Percentiles rank a stretch among this genome's conserved stretches.
phyloP scores from a whole-genome alignment of 805 yeast genomes.

The Metschnikowia koreensis region DNA sequence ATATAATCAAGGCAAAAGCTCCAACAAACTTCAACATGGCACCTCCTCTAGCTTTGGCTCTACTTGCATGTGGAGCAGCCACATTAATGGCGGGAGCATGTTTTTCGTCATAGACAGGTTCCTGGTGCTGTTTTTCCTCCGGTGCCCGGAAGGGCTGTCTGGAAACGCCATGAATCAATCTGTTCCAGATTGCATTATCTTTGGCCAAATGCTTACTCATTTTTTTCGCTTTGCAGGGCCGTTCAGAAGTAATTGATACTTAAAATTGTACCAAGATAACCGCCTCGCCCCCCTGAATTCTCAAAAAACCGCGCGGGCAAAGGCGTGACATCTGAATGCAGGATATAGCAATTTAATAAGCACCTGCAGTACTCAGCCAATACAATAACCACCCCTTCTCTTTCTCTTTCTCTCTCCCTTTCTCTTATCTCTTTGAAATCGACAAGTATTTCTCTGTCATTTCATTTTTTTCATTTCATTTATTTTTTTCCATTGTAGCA shows the following conservation, averaged over 20 bases:
- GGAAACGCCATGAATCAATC: constrained; percentile 12
- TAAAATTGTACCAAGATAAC: background rate
- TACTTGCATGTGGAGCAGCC: background rate
- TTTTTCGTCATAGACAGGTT: background rate
- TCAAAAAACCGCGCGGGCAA: background rate
- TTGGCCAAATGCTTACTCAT: constrained; percentile 17
- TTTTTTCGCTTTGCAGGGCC: background rate
- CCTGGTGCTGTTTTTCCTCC: background rate
- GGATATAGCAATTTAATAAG: constrained; percentile 1
- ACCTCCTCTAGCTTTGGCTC: background rate
- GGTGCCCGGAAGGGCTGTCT: background rate
- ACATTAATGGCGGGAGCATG: background rate
- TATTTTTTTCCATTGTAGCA: no score
- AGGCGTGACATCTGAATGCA: background rate
- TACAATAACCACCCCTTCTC: no score
- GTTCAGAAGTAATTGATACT: background rate
- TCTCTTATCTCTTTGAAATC: no score
- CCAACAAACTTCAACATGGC: background rate
- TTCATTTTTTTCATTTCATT: no score
- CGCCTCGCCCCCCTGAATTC: background rate
- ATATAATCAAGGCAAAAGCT: background rate
- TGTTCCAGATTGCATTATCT: constrained; percentile 20
- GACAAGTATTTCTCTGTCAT: no score
- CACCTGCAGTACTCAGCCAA: no score
- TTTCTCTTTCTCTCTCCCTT: no score